Conservation (phyloP, 164 flowering plant species). For the Berberis vulgaris region DNA sequence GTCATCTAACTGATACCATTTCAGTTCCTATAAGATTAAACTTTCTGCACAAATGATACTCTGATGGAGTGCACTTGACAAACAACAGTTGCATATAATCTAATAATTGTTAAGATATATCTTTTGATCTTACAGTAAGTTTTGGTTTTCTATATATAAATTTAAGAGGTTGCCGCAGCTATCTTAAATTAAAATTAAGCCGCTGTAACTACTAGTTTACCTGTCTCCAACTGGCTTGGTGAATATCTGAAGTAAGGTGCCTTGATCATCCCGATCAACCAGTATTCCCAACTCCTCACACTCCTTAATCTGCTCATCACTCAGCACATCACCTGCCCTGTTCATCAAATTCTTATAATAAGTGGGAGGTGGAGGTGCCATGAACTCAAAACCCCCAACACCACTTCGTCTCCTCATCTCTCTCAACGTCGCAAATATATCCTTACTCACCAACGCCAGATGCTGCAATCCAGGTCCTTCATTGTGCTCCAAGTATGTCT, state of each 20-base stretch:
- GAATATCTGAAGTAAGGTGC: constrained; percentile 75
- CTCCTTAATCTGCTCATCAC: constrained; percentile 67
- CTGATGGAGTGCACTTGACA: no score
- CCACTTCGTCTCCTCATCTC: constrained; percentile 71
- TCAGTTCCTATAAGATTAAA: no score
- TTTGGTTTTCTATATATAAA: no score
- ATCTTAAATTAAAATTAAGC: no score
- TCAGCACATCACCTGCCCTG: constrained; percentile 64
- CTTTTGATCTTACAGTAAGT: no score
- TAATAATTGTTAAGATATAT: no score
- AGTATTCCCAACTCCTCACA: constrained; percentile 81
- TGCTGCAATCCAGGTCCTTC: constrained; percentile 84
- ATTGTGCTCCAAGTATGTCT: constrained; percentile 85
- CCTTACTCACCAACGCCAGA: constrained; percentile 56
- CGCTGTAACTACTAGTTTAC: constrained; percentile 16
- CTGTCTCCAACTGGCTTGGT: constrained; percentile 90
- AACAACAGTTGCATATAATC: no score
- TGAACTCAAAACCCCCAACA: constrained; percentile 77
- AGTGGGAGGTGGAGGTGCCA: constrained; percentile 83
- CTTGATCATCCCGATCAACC: constrained; percentile 84
- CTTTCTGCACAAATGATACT: no score
- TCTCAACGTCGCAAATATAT: constrained; percentile 65
- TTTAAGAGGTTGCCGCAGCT: no score
- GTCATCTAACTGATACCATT: no score
- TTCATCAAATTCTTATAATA: constrained; percentile 64